Evolutionary conservation across 2,329 filamentous ascomycete species (phyloP).

Genomic region (Coccinonectria pachysandricola): DNA sequence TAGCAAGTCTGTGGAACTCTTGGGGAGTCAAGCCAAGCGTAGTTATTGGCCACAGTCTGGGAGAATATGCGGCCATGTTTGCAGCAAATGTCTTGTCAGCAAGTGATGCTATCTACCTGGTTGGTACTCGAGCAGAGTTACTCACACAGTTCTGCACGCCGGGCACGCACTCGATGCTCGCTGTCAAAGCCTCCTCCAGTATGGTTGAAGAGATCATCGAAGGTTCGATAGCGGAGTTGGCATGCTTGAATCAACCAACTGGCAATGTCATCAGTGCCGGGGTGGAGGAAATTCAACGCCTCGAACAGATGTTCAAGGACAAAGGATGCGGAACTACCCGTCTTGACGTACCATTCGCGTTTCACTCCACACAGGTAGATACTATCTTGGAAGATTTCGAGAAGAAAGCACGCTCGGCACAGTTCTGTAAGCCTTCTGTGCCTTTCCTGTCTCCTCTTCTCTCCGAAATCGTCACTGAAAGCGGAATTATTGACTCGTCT

Average conservation of each 20-base stretch:
- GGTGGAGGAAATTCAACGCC: constrained; percentile 30
- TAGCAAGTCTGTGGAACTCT: constrained; percentile 23
- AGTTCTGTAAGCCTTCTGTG: constrained; percentile 30
- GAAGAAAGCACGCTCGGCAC: constrained; percentile 27
- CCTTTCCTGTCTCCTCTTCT: constrained; percentile 60
- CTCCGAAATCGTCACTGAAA: constrained; percentile 41
- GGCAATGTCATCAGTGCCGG: constrained; percentile 60
- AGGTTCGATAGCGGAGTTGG: constrained; percentile 38
- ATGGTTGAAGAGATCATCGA: constrained; percentile 3
- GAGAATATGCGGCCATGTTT: constrained; percentile 53
- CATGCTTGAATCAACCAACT: constrained; percentile 66
- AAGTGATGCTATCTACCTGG: constrained; percentile 50
- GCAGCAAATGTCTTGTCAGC: constrained; percentile 48
- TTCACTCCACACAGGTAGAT: constrained; percentile 44
- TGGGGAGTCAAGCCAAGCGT: constrained; percentile 29
- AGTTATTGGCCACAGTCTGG: constrained; percentile 41
- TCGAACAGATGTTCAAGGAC: constrained; percentile 26
- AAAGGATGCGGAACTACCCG: constrained; percentile 34
- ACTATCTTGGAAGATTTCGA: constrained; percentile 49
- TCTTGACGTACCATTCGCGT: constrained; percentile 42
- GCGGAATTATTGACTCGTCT: constrained; percentile 35
- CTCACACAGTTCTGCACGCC: constrained; percentile 42
- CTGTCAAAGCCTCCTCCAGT: constrained; percentile 6
- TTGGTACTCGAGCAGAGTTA: constrained; percentile 46
- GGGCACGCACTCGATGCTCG: constrained; percentile 22